Base-by-base conservation (phyloP, 2,329 filamentous ascomycete species). In the Phaeosphaeriaceae sp. region DNA sequence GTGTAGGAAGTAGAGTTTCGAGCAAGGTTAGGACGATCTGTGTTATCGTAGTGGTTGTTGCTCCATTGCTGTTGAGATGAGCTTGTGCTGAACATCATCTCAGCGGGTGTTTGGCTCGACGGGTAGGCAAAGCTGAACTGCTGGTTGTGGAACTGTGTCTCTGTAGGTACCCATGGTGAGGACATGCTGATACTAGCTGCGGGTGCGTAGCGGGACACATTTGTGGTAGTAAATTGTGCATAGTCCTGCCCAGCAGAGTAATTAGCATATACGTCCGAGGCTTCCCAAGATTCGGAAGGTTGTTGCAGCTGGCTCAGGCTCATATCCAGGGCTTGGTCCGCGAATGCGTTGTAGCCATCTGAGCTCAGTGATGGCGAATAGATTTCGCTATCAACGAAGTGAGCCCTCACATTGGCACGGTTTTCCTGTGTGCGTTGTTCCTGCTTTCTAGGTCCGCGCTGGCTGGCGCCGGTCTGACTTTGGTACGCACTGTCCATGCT, bases 401-500 rank as follows among this genome's bases (percentile, higher is more conserved):
- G 63, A 43, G 60, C 67, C 52, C 56, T 62, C 54, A 68, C 60
- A 12, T 57, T 63, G 44, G 50, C 59, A 49, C 60, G 64, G 51
- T 51, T 61, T 11, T 74, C 68, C 59, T 71, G 69, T 55, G 61
- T 17, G 48, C 54, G 61, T 53, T 60, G 59, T 45, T 69, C 67
- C 41, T 63, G 48, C 50, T 61, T 60, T 42, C 57, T 54, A 38
- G 58, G 52, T 55, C 63, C 63, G 50, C 64, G 64, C 63, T 63
- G 64, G 65, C 61, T 68, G 61, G 70, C 64, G 55, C 72, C 68
- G 48, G 60, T 66, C 60, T 73, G 71, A 60, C 72, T 75, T 46
- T 74, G 68, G 50, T 76, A 75, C 49, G 71, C 66, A 59, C 72
- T 75, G 61, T 76, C 73, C 73, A 76, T 75, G 63, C 71, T 75